Percentiles rank a stretch among this genome's conserved stretches.
Conservation (phyloP, 305 asterid species). For the Rubia peregrina region DNA sequence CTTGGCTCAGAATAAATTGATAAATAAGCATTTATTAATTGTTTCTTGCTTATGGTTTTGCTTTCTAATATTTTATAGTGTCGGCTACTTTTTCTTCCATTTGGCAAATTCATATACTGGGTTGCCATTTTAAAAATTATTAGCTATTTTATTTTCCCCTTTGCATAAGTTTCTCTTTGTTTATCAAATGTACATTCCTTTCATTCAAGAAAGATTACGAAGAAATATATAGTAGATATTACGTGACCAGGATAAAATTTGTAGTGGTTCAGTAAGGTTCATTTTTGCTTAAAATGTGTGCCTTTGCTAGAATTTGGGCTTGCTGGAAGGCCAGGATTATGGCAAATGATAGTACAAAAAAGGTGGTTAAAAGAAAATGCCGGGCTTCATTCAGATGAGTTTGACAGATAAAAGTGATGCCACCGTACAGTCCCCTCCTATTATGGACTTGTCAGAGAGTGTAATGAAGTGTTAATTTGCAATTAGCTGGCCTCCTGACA, state of each 20-base stretch:
- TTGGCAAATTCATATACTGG: neutral
- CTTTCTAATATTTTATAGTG: neutral
- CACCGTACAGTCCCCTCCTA: neutral
- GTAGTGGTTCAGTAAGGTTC: neutral
- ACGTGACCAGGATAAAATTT: neutral
- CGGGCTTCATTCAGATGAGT: neutral
- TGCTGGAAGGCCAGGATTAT: neutral
- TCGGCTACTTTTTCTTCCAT: neutral
- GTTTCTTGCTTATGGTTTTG: neutral
- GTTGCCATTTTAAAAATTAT: neutral
- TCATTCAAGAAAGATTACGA: neutral
- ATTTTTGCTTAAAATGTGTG: neutral
- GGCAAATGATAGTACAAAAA: neutral
- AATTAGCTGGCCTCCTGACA: constrained; percentile 15
- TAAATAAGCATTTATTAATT: neutral
- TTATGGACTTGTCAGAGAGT: neutral
- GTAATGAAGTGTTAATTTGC: neutral
- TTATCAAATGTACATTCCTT: neutral
- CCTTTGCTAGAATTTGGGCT: neutral
- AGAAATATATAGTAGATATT: neutral
- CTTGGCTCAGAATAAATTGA: constrained; percentile 6
- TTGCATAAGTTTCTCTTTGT: neutral
- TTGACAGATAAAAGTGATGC: neutral
- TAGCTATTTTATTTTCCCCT: neutral
- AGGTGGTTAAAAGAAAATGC: neutral